Evolutionary conservation across 2,329 filamentous ascomycete genomes (phyloP), one percentile per base, ranked within the genome.

Genomic region (Pyricularia grisea): DNA sequence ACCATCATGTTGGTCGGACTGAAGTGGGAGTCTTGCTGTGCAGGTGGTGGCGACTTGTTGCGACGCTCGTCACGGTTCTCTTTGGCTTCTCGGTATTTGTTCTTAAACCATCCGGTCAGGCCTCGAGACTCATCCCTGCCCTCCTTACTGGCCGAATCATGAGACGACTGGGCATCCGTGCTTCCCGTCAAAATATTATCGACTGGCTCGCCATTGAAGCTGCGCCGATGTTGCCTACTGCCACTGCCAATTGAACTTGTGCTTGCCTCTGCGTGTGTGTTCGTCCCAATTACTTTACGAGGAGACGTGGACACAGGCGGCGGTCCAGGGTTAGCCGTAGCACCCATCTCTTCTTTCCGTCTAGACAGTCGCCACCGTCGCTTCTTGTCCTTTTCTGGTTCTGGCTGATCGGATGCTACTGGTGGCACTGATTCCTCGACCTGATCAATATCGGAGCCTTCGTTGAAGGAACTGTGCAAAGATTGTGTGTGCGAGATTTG

Each of bases 381-480:
- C 74, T 90, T 91, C 78, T 89, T 91, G 68, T 91, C 88, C 73
- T 86, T 89, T 68, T 91, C 88, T 17, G 87, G 74, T 76, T 70
- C 73, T 25, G 77, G 74, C 42, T 72, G 69, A 14, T 72, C 67
- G 1, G 71, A 66, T 7, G 70, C 70, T 1, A 73, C 71, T 7
- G 76, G 74, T 0, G 78, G 73, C 27, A 17, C 25, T 63, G 60
- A 11, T 36, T 93, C 91, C 31, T 93, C 92, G 11, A 84, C 78
- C 71, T 91, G 88, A 71, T 97, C 93, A 33, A 89, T 76, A 75
- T 97, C 93, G 0, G 93, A 97, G 27, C 90, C 88, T 72, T 96
- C 93, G 28, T 94, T 95, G 72, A 88, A 87, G 0, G 86, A 88
- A 31, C 92, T 94, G 73, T 92, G 88, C 70, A 93, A 83, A 0